These are phyloP conservation scores for Bocquillonia castaneifolia DNA, from an alignment of 441 rosid species.

Conservation along the genomic window DNA sequence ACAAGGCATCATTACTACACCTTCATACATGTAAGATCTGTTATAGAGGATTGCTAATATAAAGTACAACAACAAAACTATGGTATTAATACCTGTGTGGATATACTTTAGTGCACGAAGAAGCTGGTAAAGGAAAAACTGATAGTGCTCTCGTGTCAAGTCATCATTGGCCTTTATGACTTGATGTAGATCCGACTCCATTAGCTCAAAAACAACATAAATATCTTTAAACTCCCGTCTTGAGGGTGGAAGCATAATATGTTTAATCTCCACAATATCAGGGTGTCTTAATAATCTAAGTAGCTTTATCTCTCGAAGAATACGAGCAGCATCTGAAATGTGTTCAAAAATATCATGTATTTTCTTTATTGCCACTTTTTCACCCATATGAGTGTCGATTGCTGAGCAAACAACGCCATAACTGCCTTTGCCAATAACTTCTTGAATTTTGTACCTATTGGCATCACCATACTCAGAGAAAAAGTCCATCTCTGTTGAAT, in stretches of 20 bases:
- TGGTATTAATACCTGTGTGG: slow-evolving; percentile 63
- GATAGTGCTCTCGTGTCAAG: slow-evolving; percentile 82
- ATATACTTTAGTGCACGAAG: slow-evolving; percentile 83
- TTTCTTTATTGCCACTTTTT: slow-evolving; percentile 86
- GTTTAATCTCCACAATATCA: slow-evolving; percentile 88
- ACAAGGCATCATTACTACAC: not conserved
- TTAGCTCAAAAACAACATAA: slow-evolving; percentile 90
- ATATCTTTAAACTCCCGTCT: slow-evolving; percentile 87
- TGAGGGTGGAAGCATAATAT: slow-evolving; percentile 90
- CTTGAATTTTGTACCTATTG: slow-evolving; percentile 62
- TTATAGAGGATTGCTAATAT: not conserved
- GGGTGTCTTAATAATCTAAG: slow-evolving; percentile 79
- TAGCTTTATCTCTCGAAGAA: slow-evolving; percentile 83
- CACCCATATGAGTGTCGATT: slow-evolving; percentile 73
- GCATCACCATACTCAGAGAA: slow-evolving; percentile 93
- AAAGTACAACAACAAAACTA: not conserved
- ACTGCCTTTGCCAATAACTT: slow-evolving; percentile 87
- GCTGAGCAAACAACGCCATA: slow-evolving; percentile 91
- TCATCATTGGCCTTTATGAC: slow-evolving; percentile 97
- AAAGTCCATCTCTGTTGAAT: slow-evolving; percentile 57
- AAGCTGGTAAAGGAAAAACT: slow-evolving; percentile 90
- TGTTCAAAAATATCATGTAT: slow-evolving; percentile 84
- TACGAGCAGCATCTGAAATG: slow-evolving; percentile 73
- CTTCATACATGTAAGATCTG: not conserved
- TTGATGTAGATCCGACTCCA: slow-evolving; percentile 97